phyloP scores from a whole-genome alignment of 768 basidiomycete genomes.

The Clitopilus passeckerianus region DNA sequence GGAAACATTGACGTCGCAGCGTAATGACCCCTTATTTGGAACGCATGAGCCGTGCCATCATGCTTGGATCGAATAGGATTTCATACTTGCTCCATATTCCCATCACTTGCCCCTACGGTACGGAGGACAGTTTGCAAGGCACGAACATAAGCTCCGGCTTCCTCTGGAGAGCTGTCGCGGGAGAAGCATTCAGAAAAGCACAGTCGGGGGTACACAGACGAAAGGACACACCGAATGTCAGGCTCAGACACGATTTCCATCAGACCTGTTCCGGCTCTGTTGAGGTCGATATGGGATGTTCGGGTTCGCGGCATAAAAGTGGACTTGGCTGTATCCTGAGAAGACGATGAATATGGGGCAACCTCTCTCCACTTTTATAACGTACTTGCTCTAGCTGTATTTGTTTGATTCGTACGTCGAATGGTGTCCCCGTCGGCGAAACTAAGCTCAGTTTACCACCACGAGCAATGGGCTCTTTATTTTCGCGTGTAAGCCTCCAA shows the following conservation, averaged over 20 bases:
- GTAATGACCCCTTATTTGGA: constrained; percentile 73
- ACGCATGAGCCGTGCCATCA: neutral
- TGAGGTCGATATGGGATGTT: constrained; percentile 74
- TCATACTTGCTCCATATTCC: constrained; percentile 91
- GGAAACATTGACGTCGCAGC: constrained; percentile 96
- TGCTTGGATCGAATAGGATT: neutral
- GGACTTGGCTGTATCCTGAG: constrained; percentile 89
- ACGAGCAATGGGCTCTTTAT: constrained; percentile 71
- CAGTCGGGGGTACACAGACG: neutral
- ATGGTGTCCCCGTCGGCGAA: constrained; percentile 29
- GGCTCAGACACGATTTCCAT: constrained; percentile 97
- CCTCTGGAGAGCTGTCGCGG: constrained; percentile 63
- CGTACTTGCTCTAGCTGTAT: constrained; percentile 92
- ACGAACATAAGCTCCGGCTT: constrained; percentile 84
- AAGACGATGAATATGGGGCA: constrained; percentile 1
- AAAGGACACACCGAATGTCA: constrained; percentile 58
- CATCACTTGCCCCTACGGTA: constrained; percentile 84
- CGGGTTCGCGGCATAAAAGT: constrained; percentile 47
- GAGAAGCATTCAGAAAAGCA: neutral
- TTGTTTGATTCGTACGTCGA: constrained; percentile 79
- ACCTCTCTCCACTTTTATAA: neutral
- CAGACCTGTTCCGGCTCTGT: constrained; percentile 82
- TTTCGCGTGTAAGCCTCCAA: neutral
- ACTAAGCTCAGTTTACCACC: constrained; percentile 49
- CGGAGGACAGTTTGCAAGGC: constrained; percentile 78